These are phyloP conservation scores for Colletotrichum filicis DNA, from an alignment of 2,329 filamentous ascomycete species.

Conservation along the genomic window DNA sequence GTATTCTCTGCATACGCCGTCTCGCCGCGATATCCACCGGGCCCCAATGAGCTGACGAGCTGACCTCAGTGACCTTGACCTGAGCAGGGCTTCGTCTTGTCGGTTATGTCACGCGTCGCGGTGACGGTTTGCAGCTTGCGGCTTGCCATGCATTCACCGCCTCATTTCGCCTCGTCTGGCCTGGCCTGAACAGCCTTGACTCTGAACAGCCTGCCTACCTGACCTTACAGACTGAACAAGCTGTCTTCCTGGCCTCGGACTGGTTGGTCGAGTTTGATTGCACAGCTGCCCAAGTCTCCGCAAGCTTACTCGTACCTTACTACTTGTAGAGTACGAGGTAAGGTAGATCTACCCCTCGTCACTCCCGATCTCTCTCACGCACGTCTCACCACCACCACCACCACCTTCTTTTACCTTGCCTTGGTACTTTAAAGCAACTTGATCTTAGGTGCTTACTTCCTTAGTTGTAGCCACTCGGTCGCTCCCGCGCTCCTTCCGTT, in stretches of 20 bases:
- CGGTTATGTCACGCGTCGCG: neutral
- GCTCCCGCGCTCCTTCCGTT: conserved; percentile 26
- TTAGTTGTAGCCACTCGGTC: neutral
- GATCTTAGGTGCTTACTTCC: neutral
- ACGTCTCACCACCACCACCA: neutral
- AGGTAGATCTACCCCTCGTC: neutral
- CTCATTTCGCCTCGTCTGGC: conserved; percentile 5
- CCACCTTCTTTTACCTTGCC: neutral
- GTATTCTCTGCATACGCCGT: neutral
- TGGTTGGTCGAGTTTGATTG: neutral
- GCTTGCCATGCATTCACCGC: conserved; percentile 14
- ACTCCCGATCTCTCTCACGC: neutral
- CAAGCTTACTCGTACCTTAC: too few species aligned
- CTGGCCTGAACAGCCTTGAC: neutral
- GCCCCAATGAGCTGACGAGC: neutral
- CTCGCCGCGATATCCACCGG: neutral
- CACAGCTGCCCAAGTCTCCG: neutral
- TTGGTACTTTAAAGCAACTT: neutral
- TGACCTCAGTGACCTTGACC: neutral
- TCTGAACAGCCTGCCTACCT: neutral
- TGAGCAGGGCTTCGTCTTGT: conserved; percentile 5
- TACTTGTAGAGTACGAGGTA: neutral
- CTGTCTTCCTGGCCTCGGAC: conserved; percentile 2
- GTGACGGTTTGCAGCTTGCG: neutral
- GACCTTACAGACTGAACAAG: too few species aligned